Base-by-base conservation (phyloP, 148 eudicot genomes). In the Bassia scoparia region DNA sequence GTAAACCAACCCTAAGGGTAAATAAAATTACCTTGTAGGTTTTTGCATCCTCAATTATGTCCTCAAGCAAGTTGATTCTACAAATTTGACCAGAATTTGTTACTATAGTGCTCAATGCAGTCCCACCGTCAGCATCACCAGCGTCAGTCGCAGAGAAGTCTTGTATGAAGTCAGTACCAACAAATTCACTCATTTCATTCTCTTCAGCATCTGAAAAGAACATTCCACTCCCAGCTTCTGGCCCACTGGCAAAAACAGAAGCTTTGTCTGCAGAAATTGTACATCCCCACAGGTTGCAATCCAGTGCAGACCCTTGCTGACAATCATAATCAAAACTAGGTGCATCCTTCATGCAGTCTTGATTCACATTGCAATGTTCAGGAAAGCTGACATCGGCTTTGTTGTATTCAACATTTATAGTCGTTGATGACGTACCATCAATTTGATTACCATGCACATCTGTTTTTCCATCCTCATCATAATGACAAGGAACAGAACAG, bases 1-100 rank as follows among this genome's bases (percentile, higher is more conserved):
- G 12, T 41, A 41, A 41, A 41, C 46, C 10, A 41, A 41, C 12
- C 1, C n/a, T n/a, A n/a, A n/a, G n/a, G n/a, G 14, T 30, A 31
- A 48, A 9, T n/a, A 43, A 2, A 75, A 43, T 50, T 85, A 92
- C 97, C 96, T 92, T 88, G 84, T 89, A 85, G 72, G 74, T 78
- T 80, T 75, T 88, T 27, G 97, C 92, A 70, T 87, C 86, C 73
- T 84, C 83, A 80, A 90, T 82, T 37, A 86, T 78, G 53, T 83
- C 88, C 81, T 87, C 90, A 61, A 93, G 82, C 71, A 89, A 78
- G 69, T 80, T 76, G 34, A 84, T 80, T 69, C 83, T 78, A 75
- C 88, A 86, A 48, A 83, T 68, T 79, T 90, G 85, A 29, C 83
- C 85, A 52, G 96, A 90, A 59, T 78, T 81, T 31, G 88, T 78